Base-by-base conservation (phyloP, 192 early-diverging fungal species). In the Obelidium mucronatum region DNA sequence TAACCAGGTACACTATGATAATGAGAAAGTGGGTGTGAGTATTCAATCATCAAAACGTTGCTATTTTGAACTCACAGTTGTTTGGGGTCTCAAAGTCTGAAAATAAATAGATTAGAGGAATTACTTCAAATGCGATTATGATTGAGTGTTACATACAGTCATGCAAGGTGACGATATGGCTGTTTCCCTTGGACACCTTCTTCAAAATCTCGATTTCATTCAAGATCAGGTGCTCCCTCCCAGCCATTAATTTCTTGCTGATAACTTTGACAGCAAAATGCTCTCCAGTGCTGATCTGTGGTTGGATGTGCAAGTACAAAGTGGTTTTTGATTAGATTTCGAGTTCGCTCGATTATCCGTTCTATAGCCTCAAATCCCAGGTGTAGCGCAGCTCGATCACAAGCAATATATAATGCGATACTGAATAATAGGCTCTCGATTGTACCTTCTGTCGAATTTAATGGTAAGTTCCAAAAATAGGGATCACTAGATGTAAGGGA, bases 241-340 rank as follows among this genome's bases (percentile, higher is more conserved):
- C 92, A 36, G 79, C 89, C 69, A 96, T 90, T 2, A 91, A 87
- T 67, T 89, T 88, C 80, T 97, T 97, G 79, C 89, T 90, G 81
- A 98, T 97, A 54, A 98, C 90, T 80, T 98, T 98, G 75, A 96
- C 87, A 0, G 97, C 97, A 30, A 94, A 94, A 34, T 89, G 85
- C 31, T 91, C 88, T 17, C 91, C 89, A 26, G 92, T 90, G n/a
- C 86, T 89, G 58, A 92, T 87, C 84, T 84, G 61, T 39, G 34
- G 79, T 6, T 5, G 44, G 53, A 5, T 19, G 44, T 48, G n/a
- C n/a, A n/a, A n/a, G n/a, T n/a, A n/a, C n/a, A n/a, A n/a, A n/a
- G n/a, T n/a, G n/a, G n/a, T 48, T 48, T 48, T 48, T 15, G 44
- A 6, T 19, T 19, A 48, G 44, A 48, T 48, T 19, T 19, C 44